Conservation (phyloP, 2,329 filamentous ascomycete species). For the Pezicula neosporulosa region DNA sequence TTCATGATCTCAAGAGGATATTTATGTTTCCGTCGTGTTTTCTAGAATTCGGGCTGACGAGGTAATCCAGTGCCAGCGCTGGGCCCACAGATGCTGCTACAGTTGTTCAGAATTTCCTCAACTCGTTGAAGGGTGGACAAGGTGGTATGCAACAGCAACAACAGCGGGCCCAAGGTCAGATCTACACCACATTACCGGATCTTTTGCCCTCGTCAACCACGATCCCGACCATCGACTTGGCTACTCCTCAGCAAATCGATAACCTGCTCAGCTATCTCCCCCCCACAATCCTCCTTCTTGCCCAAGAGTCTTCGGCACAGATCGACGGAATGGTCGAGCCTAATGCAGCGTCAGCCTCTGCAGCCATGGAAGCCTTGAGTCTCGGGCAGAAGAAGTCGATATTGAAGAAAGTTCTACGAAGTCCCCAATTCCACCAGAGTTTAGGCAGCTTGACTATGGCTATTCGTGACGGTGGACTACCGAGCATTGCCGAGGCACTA, state of each 20-base stretch:
- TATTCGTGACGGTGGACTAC: conserved; percentile 83
- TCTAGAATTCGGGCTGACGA: conserved; percentile 38
- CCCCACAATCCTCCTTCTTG: conserved; percentile 71
- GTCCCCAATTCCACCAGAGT: conserved; percentile 88
- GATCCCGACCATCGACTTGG: conserved; percentile 65
- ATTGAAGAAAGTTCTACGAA: conserved; percentile 77
- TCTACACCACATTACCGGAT: conserved; percentile 82
- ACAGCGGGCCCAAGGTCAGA: conserved; percentile 48
- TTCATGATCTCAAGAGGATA: conserved; percentile 12
- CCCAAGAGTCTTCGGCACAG: conserved; percentile 61
- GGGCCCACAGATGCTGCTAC: conserved; percentile 65
- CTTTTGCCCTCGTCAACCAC: conserved; percentile 77
- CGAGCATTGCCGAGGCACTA: conserved; percentile 84
- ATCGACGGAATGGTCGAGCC: conserved; percentile 61
- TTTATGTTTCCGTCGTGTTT: background rate
- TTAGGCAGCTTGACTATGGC: conserved; percentile 82
- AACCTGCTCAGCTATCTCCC: conserved; percentile 76
- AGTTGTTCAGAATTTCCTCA: conserved; percentile 84
- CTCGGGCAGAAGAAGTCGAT: conserved; percentile 76
- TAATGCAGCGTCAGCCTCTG: conserved; percentile 63
- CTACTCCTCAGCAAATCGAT: conserved; percentile 62
- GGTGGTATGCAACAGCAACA: conserved; percentile 35
- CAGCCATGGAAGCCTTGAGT: conserved; percentile 71
- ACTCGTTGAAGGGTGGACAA: conserved; percentile 64
- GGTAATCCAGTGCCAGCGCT: conserved; percentile 51